A percentile compares a stretch with the other conserved stretches of the same genome.
These are phyloP conservation scores for Fusarium drepaniforme DNA, from an alignment of 2,329 filamentous ascomycete genomes.

Conservation along the genomic window DNA sequence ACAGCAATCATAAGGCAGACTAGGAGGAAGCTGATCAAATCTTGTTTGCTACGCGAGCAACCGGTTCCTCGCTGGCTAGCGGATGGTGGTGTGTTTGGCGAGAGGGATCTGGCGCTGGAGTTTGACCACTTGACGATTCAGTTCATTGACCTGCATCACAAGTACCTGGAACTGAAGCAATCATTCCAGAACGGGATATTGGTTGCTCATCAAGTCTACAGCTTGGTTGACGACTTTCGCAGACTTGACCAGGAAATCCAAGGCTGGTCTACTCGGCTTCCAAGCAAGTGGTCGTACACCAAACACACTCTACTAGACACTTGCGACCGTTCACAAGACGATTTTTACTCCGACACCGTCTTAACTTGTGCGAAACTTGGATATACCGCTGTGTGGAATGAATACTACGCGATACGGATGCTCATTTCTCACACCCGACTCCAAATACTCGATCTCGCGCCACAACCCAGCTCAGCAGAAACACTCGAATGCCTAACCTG, in stretches of 20 bases:
- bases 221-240: background rate
- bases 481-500: background rate
- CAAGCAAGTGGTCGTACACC: background rate
- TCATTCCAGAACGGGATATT: background rate
- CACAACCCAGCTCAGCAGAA: background rate
- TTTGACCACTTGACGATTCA: background rate
- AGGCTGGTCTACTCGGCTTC: background rate
- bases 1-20: background rate
- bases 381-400: background rate
- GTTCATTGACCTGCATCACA: background rate
- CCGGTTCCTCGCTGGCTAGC: background rate
- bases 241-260: background rate
- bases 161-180: background rate
- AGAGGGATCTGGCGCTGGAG: background rate
- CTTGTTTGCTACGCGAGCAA: background rate
- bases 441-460: background rate
- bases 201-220: background rate
- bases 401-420: background rate
- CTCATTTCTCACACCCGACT: background rate
- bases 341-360: background rate
- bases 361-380: background rate
- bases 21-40: background rate
- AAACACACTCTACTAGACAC: background rate
- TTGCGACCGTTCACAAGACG: background rate
- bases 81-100: background rate